Conservation (phyloP, 176 grass and related monocot species). For the Juncus inflexus region DNA sequence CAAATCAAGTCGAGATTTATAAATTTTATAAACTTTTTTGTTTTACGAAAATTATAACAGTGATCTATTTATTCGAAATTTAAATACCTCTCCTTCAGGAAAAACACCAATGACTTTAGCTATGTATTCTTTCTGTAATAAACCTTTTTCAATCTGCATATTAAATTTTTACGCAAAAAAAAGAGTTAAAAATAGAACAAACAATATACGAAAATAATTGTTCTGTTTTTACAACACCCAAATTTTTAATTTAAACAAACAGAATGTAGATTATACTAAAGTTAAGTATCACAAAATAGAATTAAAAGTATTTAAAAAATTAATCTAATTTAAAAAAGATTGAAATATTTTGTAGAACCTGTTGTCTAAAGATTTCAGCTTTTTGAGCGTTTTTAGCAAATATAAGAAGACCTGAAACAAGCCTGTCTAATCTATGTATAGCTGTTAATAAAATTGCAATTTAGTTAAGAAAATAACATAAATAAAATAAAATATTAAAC, state of each 20-base stretch:
- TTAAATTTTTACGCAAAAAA: slow-evolving; percentile 15
- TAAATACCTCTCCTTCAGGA: slow-evolving; percentile 77
- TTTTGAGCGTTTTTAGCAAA: slow-evolving; percentile 80
- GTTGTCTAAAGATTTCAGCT: slow-evolving; percentile 83
- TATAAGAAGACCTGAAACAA: slow-evolving; percentile 98
- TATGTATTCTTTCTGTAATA: slow-evolving; percentile 89
- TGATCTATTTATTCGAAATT: background rate
- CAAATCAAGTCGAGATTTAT: background rate
- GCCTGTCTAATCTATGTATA: slow-evolving; percentile 82
- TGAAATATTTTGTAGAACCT: slow-evolving; percentile 38
- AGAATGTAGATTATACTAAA: slow-evolving; percentile 9
- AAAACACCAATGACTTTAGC: slow-evolving; percentile 88
- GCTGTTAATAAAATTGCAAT: slow-evolving; percentile 55
- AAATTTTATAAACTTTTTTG: background rate
- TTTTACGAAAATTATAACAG: background rate
- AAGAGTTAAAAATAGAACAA: background rate
- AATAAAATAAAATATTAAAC: too few relatives aligned
- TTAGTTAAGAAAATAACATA: slow-evolving; percentile 47
- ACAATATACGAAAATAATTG: background rate
- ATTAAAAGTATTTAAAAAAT: too few relatives aligned
- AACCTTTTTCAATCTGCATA: slow-evolving; percentile 65
- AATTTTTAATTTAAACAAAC: slow-evolving; percentile 7
- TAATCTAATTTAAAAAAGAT: background rate
- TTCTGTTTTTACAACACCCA: background rate
- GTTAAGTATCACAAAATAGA: background rate